Conservation (phyloP, 345 rosid genomes). For the Lumnitzera littorea region DNA sequence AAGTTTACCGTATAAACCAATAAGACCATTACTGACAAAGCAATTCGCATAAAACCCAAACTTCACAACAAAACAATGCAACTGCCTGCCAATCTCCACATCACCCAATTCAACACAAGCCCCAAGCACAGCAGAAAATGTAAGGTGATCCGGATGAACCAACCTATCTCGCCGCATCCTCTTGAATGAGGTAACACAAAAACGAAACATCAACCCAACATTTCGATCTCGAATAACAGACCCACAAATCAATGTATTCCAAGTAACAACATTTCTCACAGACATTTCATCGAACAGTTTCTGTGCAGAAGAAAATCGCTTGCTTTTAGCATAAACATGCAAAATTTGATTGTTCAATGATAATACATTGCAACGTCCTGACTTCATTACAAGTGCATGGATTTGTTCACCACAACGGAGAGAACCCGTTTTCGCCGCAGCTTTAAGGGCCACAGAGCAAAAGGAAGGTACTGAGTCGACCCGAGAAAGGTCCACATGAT, state of each 20-base stretch:
- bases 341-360: conserved; percentile 46
- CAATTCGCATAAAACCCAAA: conserved; percentile 35
- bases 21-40: conserved; percentile 37
- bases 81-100: conserved; percentile 31
- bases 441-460: conserved; percentile 26
- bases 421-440: conserved; percentile 23
- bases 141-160: conserved; percentile 40
- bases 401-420: conserved; percentile 28
- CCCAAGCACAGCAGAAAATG: conserved; percentile 44
- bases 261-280: conserved; percentile 47
- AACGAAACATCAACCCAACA: conserved; percentile 7
- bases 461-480: neutral
- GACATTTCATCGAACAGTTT: conserved; percentile 63
- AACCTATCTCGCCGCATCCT: conserved; percentile 27
- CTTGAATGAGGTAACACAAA: conserved; percentile 25
- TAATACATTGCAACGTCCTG: conserved; percentile 26
- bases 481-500: neutral
- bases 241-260: conserved; percentile 58
- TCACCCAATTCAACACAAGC: conserved; percentile 29
- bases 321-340: conserved; percentile 34
- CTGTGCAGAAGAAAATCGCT: conserved; percentile 17
- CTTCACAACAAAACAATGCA: conserved; percentile 50
- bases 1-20: conserved; percentile 65
- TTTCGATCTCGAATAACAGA: conserved; percentile 11
- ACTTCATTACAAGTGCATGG: conserved; percentile 32